Base-by-base conservation (phyloP, 1,284 basidiomycete species). In the Wallemia hederae region DNA sequence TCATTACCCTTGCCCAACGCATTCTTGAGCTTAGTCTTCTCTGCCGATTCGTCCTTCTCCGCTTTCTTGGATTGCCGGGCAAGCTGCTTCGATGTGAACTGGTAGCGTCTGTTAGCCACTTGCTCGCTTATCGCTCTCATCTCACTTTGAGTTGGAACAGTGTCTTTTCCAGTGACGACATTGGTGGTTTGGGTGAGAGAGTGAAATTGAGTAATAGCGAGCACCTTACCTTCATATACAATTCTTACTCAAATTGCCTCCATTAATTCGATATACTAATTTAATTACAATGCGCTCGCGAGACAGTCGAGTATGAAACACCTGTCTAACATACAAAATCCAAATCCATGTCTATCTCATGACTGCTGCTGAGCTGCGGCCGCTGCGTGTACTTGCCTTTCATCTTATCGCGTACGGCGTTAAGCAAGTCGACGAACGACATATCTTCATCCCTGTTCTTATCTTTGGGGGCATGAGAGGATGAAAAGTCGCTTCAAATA, bases 1-100 rank as follows among this genome's bases (percentile, higher is more conserved):
- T 79, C 86, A 74, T 99, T 98, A 59, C 90, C 89, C 73, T 98
- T 91, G 68, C 88, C 83, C 5, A 98, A 77, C 2, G 94, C 94
- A 80, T 90, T 90, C 77, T 96, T 96, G 62, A 96, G 72, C 65
- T 84, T 82, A 62, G 80, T 67, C 72, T 89, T 91, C 74, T 96
- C 90, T 0, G 77, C 68, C 24, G 75, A 76, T 73, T 96, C 90
- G 68, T 94, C 90, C 69, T 91, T 96, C 72, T 87, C 80, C 0
- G 90, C 89, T 71, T 94, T 96, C 77, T 87, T 90, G 14, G 91
- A 87, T 72, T 96, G 90, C 61, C 85, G 78, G 68, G 78, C 83
- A 27, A 96, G 77, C 58, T 84, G 80, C 78, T 94, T 96, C 63
- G 90, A 88, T 24, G 90, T 96, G 74, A 96, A 94, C 89, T 96